A percentile compares a stretch with the other conserved stretches of the same genome.
phyloP scores from a whole-genome alignment of 2,329 filamentous ascomycete genomes.

The Fusarium praegraminearum region DNA sequence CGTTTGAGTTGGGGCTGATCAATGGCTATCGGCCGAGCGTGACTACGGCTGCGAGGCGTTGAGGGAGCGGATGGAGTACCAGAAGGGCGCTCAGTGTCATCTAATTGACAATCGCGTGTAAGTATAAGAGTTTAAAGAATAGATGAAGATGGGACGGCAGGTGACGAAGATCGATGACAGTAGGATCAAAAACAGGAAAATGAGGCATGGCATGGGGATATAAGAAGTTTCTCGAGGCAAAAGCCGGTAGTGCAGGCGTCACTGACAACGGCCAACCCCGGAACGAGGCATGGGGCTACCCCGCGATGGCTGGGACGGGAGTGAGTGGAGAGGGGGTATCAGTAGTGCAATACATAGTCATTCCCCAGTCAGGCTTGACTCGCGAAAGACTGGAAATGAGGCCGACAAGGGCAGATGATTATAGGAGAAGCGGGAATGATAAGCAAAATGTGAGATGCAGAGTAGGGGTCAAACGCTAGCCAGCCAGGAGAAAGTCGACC shows the following conservation, averaged over 20 bases:
- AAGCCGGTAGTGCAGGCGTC: slow-evolving; percentile 35
- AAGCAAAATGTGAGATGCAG: slow-evolving; percentile 3
- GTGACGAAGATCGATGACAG: slow-evolving; percentile 28
- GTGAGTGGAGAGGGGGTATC: slow-evolving; percentile 37
- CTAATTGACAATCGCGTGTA: slow-evolving; percentile 31
- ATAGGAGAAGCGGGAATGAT: slow-evolving; percentile 11
- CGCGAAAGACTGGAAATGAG: slow-evolving; percentile 14
- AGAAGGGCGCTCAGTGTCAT: slow-evolving; percentile 33
- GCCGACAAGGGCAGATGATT: slow-evolving; percentile 22
- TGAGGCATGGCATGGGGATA: slow-evolving; percentile 31
- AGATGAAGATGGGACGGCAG: background rate
- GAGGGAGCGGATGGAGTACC: slow-evolving; percentile 39
- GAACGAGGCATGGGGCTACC: slow-evolving; percentile 43
- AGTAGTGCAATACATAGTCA: slow-evolving; percentile 27
- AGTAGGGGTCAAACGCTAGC: background rate
- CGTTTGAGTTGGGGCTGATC: slow-evolving; percentile 60
- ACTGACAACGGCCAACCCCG: slow-evolving; percentile 40
- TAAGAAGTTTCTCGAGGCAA: slow-evolving; percentile 29
- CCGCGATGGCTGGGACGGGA: slow-evolving; percentile 42
- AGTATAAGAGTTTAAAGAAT: slow-evolving; percentile 10
- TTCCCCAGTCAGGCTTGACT: slow-evolving; percentile 23
- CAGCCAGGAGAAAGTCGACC: background rate
- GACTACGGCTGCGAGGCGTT: slow-evolving; percentile 39
- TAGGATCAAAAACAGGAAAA: slow-evolving; percentile 36
- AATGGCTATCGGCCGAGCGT: slow-evolving; percentile 66